These are phyloP conservation scores for Micractinium conductrix DNA, from an alignment of 139 green algal genomes.

Conservation along the genomic window DNA sequence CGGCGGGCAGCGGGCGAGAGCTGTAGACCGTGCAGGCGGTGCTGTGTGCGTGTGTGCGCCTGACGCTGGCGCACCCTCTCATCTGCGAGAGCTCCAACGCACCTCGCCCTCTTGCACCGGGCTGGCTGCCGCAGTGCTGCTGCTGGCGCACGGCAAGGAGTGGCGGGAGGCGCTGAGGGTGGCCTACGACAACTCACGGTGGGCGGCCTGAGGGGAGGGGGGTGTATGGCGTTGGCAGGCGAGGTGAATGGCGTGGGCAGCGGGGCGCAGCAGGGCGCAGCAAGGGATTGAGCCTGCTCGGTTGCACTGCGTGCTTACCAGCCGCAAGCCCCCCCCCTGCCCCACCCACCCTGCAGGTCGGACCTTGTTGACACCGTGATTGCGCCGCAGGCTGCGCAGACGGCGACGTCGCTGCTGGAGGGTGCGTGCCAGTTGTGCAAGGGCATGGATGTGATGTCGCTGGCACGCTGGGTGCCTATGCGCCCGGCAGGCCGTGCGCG, in stretches of 20 bases:
- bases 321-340: not conserved
- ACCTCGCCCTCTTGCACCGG: no score
- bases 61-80: no score
- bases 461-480: no score
- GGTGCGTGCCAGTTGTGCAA: constrained; percentile 3
- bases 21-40: no score
- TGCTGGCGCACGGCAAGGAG: constrained; percentile 61
- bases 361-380: constrained; percentile 66
- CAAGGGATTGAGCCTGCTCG: no score
- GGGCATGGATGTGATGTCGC: no score
- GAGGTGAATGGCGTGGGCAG: not conserved
- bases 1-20: no score
- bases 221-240: not conserved
- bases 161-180: constrained; percentile 61
- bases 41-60: no score
- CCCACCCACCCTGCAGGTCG: not conserved
- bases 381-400: constrained; percentile 54
- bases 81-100: no score
- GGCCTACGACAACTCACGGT: constrained; percentile 23
- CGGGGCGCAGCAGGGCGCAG: no score
- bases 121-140: constrained; percentile 57
- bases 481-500: not conserved
- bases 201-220: not conserved
- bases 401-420: constrained; percentile 44
- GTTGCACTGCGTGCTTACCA: not conserved